These are phyloP conservation scores for Catharanthus roseus DNA, from an alignment of 257 asterid genomes.

Conservation along the genomic window DNA sequence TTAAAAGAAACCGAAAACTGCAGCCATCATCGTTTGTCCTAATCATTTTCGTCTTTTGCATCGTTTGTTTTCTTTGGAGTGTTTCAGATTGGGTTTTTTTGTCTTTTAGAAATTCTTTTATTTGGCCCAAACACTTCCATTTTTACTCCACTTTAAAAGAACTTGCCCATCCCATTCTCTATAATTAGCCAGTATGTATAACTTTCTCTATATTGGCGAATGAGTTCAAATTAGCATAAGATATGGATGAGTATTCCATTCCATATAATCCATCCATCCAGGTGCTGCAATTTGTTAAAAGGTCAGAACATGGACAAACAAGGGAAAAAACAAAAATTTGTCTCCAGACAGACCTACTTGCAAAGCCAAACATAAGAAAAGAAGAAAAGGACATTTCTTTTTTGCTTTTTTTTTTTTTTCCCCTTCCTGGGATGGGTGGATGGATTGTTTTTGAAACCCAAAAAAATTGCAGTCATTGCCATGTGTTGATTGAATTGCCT, in stretches of 20 bases:
- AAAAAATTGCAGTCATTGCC: neutral
- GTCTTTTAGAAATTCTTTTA: neutral
- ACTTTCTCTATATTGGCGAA: neutral
- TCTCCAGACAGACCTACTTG: neutral
- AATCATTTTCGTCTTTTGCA: too few species aligned
- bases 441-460: too few species aligned
- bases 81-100: neutral
- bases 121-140: neutral
- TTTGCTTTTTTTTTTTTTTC: too few species aligned
- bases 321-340: neutral
- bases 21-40: neutral
- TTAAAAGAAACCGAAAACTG: too few species aligned
- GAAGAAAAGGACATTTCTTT: too few species aligned
- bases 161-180: neutral
- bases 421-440: too few species aligned
- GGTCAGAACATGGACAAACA: neutral
- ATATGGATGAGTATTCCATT: neutral
- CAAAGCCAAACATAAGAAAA: too few species aligned
- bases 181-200: neutral
- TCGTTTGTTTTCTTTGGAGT: too few species aligned
- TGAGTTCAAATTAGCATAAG: neutral
- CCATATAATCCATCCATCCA: neutral
- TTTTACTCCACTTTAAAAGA: neutral
- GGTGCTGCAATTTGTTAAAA: neutral
- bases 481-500: neutral